A percentile compares a stretch with the other conserved stretches of the same genome.
Evolutionary conservation across 306 rosid genomes (phyloP).

Genomic region (Mucuna pruriens): DNA sequence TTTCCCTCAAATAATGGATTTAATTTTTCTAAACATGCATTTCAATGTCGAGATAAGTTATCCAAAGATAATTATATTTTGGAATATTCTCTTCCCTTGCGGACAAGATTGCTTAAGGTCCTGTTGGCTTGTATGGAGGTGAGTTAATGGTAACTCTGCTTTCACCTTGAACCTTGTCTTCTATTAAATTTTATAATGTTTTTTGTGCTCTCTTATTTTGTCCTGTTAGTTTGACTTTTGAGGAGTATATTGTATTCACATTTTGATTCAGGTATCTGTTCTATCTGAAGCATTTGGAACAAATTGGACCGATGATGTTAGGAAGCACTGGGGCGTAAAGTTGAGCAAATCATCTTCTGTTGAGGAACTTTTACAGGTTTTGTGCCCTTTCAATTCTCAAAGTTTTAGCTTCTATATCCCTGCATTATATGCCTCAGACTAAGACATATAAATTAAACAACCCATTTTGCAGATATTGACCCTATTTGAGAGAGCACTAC

Average conservation of each 20-base stretch:
- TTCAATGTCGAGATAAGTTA: conserved; percentile 67
- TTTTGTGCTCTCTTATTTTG: conserved; percentile 6
- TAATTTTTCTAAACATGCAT: conserved; percentile 61
- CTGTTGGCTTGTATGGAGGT: conserved; percentile 83
- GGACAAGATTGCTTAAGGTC: conserved; percentile 77
- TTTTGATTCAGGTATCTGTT: conserved; percentile 67
- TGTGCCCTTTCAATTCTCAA: conserved; percentile 6
- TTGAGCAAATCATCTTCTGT: conserved; percentile 65
- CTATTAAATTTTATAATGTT: conserved; percentile 20
- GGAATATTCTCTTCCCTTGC: conserved; percentile 75
- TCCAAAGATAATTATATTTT: conserved; percentile 46
- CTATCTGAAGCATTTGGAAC: conserved; percentile 81
- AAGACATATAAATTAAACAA: conserved; percentile 33
- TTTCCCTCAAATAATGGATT: conserved; percentile 55
- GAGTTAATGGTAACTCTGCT: conserved; percentile 42
- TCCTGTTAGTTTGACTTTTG: conserved; percentile 7
- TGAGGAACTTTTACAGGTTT: conserved; percentile 88
- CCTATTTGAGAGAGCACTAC: conserved; percentile 68
- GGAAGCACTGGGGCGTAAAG: conserved; percentile 78
- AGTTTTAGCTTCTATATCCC: conserved; percentile 17
- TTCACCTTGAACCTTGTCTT: not conserved
- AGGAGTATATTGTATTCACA: conserved; percentile 19
- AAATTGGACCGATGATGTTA: conserved; percentile 70
- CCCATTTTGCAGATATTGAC: conserved; percentile 68
- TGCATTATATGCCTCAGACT: not conserved